These are phyloP conservation scores for Ormosia emarginata DNA, from an alignment of 306 rosid genomes.

Conservation along the genomic window DNA sequence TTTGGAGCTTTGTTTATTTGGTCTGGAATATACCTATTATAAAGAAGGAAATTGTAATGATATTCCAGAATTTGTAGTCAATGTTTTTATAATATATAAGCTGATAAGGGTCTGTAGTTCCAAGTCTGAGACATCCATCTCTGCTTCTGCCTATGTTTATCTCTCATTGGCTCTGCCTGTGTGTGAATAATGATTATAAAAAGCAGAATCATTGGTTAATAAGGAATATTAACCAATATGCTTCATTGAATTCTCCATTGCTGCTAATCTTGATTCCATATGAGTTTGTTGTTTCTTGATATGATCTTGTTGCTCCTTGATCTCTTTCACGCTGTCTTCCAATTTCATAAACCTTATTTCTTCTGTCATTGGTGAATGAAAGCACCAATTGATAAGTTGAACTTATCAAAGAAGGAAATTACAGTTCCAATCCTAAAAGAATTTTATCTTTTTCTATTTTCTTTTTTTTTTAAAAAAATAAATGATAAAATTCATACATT, in stretches of 20 bases:
- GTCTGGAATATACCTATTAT: no score
- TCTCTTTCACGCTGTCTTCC: neutral
- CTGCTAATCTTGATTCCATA: neutral
- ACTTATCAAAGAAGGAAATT: neutral
- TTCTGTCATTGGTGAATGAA: neutral
- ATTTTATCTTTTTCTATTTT: neutral
- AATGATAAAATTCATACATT: neutral
- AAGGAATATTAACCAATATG: no score
- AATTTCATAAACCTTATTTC: neutral
- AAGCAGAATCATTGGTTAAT: no score
- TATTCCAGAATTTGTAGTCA: no score
- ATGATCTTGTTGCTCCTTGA: neutral
- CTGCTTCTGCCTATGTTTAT: no score
- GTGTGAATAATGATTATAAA: no score
- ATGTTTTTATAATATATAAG: no score
- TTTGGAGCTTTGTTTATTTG: no score
- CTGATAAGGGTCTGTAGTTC: no score
- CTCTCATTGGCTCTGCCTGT: no score
- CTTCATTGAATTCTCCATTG: constrained; percentile 16
- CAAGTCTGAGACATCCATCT: no score
- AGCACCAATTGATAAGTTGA: neutral
- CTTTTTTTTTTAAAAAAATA: neutral
- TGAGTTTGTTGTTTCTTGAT: neutral
- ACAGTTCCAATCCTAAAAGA: neutral
- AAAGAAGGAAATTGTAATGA: no score